Conservation (phyloP, 2,329 filamentous ascomycete species). For the Talaromyces atroroseus region DNA sequence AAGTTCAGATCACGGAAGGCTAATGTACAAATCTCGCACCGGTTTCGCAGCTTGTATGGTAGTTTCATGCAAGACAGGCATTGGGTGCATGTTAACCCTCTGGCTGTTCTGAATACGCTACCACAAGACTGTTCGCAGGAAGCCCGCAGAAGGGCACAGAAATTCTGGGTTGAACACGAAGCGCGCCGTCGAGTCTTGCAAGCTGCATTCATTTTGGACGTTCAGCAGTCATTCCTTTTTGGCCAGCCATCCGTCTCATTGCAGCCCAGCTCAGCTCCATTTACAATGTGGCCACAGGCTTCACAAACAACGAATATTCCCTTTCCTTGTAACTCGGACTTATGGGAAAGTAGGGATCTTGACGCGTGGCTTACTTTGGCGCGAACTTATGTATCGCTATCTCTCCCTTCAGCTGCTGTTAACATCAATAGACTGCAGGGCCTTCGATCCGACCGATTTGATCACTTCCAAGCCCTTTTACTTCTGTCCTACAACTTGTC, state of each 20-base stretch:
- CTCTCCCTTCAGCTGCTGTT: slow-evolving; percentile 15
- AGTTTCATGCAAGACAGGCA: slow-evolving; percentile 27
- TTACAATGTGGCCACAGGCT: slow-evolving; percentile 11
- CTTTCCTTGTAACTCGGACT: slow-evolving; percentile 26
- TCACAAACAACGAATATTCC: slow-evolving; percentile 20
- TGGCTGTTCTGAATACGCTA: slow-evolving; percentile 25
- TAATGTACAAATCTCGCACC: slow-evolving; percentile 28
- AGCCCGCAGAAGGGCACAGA: slow-evolving; percentile 24
- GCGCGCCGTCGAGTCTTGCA: slow-evolving; percentile 30
- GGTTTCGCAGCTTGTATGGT: slow-evolving; percentile 29
- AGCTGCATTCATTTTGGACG: slow-evolving; percentile 29
- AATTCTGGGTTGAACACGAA: slow-evolving; percentile 33
- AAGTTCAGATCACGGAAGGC: slow-evolving; percentile 28
- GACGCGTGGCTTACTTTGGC: slow-evolving; percentile 24
- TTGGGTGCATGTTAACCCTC: slow-evolving; percentile 24
- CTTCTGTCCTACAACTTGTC: slow-evolving; percentile 19
- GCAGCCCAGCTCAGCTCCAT: slow-evolving; percentile 16
- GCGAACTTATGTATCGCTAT: slow-evolving; percentile 13
- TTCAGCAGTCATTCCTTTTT: slow-evolving; percentile 28
- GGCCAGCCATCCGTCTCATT: slow-evolving; percentile 27
- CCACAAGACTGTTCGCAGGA: slow-evolving; percentile 17
- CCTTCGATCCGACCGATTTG: slow-evolving; percentile 11
- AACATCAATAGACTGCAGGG: slow-evolving; percentile 11
- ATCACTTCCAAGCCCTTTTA: slow-evolving; percentile 22
- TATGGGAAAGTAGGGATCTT: slow-evolving; percentile 27